Base-by-base conservation (phyloP, 768 basidiomycete genomes). In the Tulasnella sp. region DNA sequence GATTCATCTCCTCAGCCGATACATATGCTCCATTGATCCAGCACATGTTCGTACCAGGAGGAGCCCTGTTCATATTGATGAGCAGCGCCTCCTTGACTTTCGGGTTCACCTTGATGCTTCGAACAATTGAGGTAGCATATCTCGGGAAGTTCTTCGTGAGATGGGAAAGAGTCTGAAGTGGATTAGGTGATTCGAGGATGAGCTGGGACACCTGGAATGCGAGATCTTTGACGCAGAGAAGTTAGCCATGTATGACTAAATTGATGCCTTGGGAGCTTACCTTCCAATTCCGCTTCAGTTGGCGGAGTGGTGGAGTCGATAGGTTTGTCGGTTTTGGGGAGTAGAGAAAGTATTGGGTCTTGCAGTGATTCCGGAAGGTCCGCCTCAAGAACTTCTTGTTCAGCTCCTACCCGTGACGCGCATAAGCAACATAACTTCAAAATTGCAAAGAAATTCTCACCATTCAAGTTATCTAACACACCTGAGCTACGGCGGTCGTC, bases 141-240 rank as follows among this genome's bases (percentile, higher is more conserved):
- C 77, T 82, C 0, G 93, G 92, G 66, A 96, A 93, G 64, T 92
- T 81, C 60, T 91, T 85, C 0, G 85, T 73, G 19, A 98, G 73
- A 12, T 76, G 72, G 40, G 70, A 74, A 31, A 95, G 72, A 0
- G 75, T 73, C 9, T 63, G 57, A 19, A 87, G 68, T 3, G 75
- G 74, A 10, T 71, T 60, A 43, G 69, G 48, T 16, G 87, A 79
- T 25, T 77, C 66, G 31, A 74, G 68, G 49, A 96, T 74, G 37
- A 95, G 75, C 55, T 90, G 83, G 3, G 78, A 68, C 2, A 87
- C 76, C 64, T 87, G 77, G 5, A 76, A 58, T 6, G 87, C 86
- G 39, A 96, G 73, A 27, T 70, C 78, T 78, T 58, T n/a, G 31
- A 19, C 41, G 31, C n/a, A 39, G 15, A 25, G 48, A 53, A 16